phyloP scores from a whole-genome alignment of 2,329 filamentous ascomycete genomes.

The Uncinocarpus reesii region DNA sequence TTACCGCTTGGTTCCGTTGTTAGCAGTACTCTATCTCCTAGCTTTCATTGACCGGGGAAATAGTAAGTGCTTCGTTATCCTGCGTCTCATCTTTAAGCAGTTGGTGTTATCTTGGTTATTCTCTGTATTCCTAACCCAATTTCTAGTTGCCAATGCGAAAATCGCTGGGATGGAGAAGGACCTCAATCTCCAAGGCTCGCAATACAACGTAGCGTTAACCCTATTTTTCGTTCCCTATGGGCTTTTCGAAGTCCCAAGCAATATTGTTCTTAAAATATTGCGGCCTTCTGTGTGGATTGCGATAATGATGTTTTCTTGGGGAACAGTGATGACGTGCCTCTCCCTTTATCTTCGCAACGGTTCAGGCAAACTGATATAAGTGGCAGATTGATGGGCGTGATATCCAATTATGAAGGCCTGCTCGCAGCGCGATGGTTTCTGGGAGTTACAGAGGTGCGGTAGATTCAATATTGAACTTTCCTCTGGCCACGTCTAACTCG shows the following conservation, averaged over 20 bases:
- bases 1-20: slow-evolving; percentile 32
- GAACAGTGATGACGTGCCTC: slow-evolving; percentile 20
- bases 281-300: slow-evolving; percentile 34
- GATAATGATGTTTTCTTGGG: slow-evolving; percentile 40
- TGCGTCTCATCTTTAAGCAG: neutral
- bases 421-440: slow-evolving; percentile 41
- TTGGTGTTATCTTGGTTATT: no score
- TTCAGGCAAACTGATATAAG: neutral
- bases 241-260: slow-evolving; percentile 35
- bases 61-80: slow-evolving; percentile 4
- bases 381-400: slow-evolving; percentile 40
- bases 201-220: slow-evolving; percentile 33
- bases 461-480: neutral
- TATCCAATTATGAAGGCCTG: slow-evolving; percentile 43
- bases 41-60: slow-evolving; percentile 59
- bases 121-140: no score
- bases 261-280: slow-evolving; percentile 33
- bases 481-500: neutral
- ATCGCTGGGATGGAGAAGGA: slow-evolving; percentile 24
- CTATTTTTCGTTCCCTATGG: slow-evolving; percentile 34
- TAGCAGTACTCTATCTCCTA: slow-evolving; percentile 51
- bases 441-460: slow-evolving; percentile 37
- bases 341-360: neutral
- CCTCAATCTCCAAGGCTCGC: slow-evolving; percentile 26
- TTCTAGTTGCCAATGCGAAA: slow-evolving; percentile 29